Evolutionary conservation across 345 rosid genomes (phyloP).

Genomic region (Psidium guajava): DNA sequence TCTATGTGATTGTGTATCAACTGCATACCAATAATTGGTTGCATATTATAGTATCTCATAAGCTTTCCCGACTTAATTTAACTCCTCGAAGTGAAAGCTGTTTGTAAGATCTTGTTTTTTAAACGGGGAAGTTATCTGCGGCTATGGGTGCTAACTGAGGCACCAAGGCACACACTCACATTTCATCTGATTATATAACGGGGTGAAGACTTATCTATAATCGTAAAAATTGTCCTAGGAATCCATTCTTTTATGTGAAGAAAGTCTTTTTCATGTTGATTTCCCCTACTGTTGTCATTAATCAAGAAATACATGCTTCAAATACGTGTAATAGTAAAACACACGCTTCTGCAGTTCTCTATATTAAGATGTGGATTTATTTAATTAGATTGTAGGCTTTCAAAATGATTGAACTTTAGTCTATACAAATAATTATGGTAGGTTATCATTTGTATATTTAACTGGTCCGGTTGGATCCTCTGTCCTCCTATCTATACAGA

Average conservation of each 20-base stretch:
- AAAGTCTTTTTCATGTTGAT: background rate
- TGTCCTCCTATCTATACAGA: conserved; percentile 20
- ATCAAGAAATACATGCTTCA: background rate
- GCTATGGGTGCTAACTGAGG: background rate
- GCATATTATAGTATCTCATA: background rate
- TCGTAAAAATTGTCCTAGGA: background rate
- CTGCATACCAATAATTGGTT: background rate
- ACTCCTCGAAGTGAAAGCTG: background rate
- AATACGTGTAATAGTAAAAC: background rate
- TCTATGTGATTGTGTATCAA: background rate
- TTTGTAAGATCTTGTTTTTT: background rate
- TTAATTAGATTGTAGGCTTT: background rate
- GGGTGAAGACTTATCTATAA: background rate
- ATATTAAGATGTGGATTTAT: background rate
- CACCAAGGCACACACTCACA: background rate
- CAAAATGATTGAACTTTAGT: background rate
- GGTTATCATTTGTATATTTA: background rate
- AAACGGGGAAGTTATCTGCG: background rate
- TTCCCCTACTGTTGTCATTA: background rate
- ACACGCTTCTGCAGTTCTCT: background rate
- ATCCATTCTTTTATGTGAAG: background rate
- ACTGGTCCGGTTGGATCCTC: background rate
- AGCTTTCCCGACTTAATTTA: background rate
- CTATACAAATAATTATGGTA: background rate
- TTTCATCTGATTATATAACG: background rate